These are phyloP conservation scores for Auriscalpium vulgare DNA, from an alignment of 768 basidiomycete species.

Conservation along the genomic window DNA sequence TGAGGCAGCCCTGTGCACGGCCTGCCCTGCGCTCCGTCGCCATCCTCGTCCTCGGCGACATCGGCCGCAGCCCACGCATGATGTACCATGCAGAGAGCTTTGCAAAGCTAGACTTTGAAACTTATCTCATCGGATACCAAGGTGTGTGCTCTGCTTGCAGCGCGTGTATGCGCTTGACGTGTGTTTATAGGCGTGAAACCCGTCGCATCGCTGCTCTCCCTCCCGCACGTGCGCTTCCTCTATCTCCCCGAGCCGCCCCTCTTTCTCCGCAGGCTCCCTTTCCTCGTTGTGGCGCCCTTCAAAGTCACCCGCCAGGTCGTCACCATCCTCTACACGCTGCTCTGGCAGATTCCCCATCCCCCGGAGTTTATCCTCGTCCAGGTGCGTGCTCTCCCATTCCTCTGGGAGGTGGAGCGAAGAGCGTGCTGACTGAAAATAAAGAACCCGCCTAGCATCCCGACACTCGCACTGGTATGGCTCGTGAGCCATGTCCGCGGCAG, in stretches of 20 bases:
- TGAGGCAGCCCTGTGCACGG: not conserved
- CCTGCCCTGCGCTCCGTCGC: conserved; percentile 61
- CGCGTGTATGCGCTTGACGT: not conserved
- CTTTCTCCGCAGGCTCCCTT: conserved; percentile 47
- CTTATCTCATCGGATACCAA: conserved; percentile 77
- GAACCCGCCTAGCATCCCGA: conserved; percentile 97
- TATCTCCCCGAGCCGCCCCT: conserved; percentile 62
- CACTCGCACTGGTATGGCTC: conserved; percentile 78
- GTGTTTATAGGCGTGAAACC: conserved; percentile 59
- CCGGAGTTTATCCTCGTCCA: conserved; percentile 88
- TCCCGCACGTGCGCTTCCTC: conserved; percentile 55
- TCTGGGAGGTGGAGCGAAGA: too few species aligned
- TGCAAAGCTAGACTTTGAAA: conserved; percentile 67
- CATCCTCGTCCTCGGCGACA: conserved; percentile 89
- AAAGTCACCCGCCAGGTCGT: conserved; percentile 70
- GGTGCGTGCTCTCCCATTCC: conserved; percentile 35
- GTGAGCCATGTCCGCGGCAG: conserved; percentile 60
- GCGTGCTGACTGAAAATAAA: conserved; percentile 24
- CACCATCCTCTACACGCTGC: conserved; percentile 52
- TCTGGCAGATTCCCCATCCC: conserved; percentile 52
- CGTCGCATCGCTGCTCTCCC: conserved; percentile 59
- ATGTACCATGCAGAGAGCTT: conserved; percentile 98
- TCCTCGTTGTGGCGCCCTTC: conserved; percentile 67
- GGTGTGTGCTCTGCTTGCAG: conserved; percentile 38
- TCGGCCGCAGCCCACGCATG: conserved; percentile 94